Evolutionary conservation across 768 basidiomycete species (phyloP).

Genomic region (Suillus luteus): DNA sequence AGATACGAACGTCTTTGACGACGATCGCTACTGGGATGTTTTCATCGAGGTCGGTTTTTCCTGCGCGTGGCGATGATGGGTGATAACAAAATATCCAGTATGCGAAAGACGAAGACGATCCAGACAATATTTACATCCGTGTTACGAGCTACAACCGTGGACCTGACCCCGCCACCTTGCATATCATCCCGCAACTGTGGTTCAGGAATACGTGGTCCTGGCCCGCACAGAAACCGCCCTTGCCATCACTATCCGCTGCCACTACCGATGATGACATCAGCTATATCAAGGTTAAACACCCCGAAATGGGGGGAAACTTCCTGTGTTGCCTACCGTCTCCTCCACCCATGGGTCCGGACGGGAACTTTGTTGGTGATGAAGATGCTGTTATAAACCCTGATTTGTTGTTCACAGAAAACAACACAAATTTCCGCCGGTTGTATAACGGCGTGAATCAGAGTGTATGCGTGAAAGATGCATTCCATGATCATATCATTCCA

Average conservation of each 20-base stretch:
- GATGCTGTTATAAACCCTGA: conserved; percentile 68
- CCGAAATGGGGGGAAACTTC: conserved; percentile 71
- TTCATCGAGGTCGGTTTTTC: conserved; percentile 81
- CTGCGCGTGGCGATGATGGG: conserved; percentile 13
- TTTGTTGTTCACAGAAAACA: conserved; percentile 94
- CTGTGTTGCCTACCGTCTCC: conserved; percentile 92
- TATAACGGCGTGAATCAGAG: conserved; percentile 87
- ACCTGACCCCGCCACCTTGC: conserved; percentile 90
- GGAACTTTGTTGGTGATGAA: conserved; percentile 63
- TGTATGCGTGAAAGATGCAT: conserved; percentile 91
- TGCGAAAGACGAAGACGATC: conserved; percentile 93
- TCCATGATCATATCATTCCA: conserved; percentile 96
- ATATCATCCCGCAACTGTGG: conserved; percentile 94
- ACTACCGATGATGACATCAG: conserved; percentile 50
- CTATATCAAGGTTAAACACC: conserved; percentile 73
- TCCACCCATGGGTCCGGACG: conserved; percentile 78
- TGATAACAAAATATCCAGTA: conserved; percentile 55
- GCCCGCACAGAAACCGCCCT: conserved; percentile 65
- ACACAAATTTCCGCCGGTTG: conserved; percentile 91
- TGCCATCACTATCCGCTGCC: conserved; percentile 61
- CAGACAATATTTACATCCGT: conserved; percentile 86
- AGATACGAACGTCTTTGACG: conserved; percentile 90
- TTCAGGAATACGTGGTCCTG: conserved; percentile 99
- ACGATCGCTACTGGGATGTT: conserved; percentile 97
- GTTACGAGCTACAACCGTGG: conserved; percentile 97